Evolutionary conservation across 768 basidiomycete genomes (phyloP).

Genomic region (Chalciporus pseudorubinellus): DNA sequence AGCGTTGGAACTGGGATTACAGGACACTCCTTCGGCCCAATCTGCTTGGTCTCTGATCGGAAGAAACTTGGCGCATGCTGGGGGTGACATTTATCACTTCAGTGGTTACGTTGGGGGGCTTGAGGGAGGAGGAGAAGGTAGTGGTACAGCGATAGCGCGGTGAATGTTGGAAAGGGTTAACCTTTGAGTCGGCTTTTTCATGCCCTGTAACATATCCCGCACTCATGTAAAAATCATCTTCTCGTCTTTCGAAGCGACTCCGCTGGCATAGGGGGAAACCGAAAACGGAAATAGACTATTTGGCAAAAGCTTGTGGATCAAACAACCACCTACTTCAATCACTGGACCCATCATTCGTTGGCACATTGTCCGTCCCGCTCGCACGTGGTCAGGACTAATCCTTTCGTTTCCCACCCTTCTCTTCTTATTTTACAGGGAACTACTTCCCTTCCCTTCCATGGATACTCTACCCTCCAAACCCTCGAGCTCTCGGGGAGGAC

Average conservation of each 20-base stretch:
- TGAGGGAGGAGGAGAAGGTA: background rate
- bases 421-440: background rate
- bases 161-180: constrained; percentile 14
- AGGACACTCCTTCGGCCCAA: background rate
- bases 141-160: background rate
- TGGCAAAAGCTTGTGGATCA: constrained; percentile 27
- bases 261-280: too few relatives aligned
- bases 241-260: too few relatives aligned
- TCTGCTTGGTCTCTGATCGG: constrained; percentile 7
- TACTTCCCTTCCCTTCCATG: constrained; percentile 8
- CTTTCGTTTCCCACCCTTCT: background rate
- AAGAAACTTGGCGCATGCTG: constrained; percentile 9
- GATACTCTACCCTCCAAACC: constrained; percentile 20
- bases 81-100: constrained; percentile 16
- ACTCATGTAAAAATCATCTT: too few relatives aligned
- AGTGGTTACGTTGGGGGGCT: background rate
- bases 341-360: background rate
- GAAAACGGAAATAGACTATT: constrained; percentile 12
- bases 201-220: background rate
- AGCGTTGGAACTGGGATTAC: background rate
- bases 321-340: constrained; percentile 19
- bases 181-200: background rate
- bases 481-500: constrained; percentile 12
- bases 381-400: background rate
- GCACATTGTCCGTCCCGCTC: background rate